phyloP scores from a whole-genome alignment of 148 eudicot species.

The Cornus florida region DNA sequence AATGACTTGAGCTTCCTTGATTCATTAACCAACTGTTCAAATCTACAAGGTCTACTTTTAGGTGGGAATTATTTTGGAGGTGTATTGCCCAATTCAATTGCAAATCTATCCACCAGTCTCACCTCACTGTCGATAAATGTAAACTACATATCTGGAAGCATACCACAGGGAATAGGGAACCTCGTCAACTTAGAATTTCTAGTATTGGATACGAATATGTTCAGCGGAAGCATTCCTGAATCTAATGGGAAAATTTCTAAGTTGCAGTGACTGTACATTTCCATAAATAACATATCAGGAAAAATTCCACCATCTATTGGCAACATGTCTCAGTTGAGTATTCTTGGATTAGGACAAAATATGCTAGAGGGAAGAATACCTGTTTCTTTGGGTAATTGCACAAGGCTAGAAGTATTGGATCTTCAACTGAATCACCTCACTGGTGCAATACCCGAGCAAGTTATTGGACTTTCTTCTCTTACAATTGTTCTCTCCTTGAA shows the following conservation, averaged over 20 bases:
- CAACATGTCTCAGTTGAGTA: conserved; percentile 6
- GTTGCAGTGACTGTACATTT: conserved; percentile 9
- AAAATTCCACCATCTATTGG: conserved; percentile 16
- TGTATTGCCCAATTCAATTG: not conserved
- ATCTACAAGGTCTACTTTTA: not conserved
- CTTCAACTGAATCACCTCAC: conserved; percentile 10
- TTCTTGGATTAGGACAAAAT: not conserved
- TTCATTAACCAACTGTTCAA: conserved; percentile 7
- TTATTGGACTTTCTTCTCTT: not conserved
- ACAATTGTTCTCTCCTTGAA: no score
- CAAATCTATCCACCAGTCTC: conserved; percentile 5
- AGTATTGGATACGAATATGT: not conserved
- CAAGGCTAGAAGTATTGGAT: not conserved
- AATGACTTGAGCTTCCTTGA: no score
- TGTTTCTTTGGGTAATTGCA: conserved; percentile 13
- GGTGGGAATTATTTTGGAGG: not conserved
- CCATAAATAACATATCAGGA: conserved; percentile 12
- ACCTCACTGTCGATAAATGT: not conserved
- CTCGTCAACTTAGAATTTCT: conserved; percentile 3
- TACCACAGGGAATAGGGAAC: not conserved
- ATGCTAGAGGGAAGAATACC: conserved; percentile 19
- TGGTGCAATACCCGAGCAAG: not conserved
- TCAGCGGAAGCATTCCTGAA: conserved; percentile 13
- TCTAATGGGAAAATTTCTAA: conserved; percentile 15
- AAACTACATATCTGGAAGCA: conserved; percentile 9